phyloP scores from a whole-genome alignment of 345 rosid species.

The Kernera saxatilis region DNA sequence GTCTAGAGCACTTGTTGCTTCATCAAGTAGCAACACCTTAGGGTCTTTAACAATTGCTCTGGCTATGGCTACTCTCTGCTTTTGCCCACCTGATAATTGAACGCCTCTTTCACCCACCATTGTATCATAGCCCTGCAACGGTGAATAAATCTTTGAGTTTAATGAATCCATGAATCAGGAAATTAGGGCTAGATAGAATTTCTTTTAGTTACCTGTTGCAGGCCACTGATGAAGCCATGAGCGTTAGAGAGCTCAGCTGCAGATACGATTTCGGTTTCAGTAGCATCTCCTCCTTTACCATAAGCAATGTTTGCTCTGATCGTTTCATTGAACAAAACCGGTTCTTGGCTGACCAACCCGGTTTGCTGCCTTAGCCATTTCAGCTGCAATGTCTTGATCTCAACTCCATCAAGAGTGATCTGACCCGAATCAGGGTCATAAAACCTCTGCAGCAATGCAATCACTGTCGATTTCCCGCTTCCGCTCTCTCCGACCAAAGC shows the following conservation, averaged over 20 bases:
- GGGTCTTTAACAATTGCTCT: slow-evolving; percentile 70
- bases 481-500: slow-evolving; percentile 93
- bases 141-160: background rate
- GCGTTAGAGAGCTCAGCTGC: slow-evolving; percentile 77
- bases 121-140: slow-evolving; percentile 57
- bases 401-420: slow-evolving; percentile 65
- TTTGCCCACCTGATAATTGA: slow-evolving; percentile 73
- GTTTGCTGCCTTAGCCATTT: slow-evolving; percentile 81
- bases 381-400: slow-evolving; percentile 50
- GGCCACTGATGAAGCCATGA: slow-evolving; percentile 70
- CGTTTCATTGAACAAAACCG: slow-evolving; percentile 62
- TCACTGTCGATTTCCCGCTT: slow-evolving; percentile 74
- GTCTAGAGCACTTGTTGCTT: slow-evolving; percentile 72
- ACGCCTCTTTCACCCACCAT: slow-evolving; percentile 71
- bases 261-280: slow-evolving; percentile 60
- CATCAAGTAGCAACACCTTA: slow-evolving; percentile 56
- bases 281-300: slow-evolving; percentile 64
- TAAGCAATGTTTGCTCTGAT: slow-evolving; percentile 77
- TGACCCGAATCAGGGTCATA: slow-evolving; percentile 75
- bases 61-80: slow-evolving; percentile 74
- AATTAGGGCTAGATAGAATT: background rate
- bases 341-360: slow-evolving; percentile 82
- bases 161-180: background rate
- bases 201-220: slow-evolving; percentile 51
- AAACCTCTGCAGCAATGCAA: slow-evolving; percentile 66